Percentiles rank a stretch among this genome's conserved stretches.
phyloP scores from a whole-genome alignment of 2,329 filamentous ascomycete species.

The Apiospora phragmitis region DNA sequence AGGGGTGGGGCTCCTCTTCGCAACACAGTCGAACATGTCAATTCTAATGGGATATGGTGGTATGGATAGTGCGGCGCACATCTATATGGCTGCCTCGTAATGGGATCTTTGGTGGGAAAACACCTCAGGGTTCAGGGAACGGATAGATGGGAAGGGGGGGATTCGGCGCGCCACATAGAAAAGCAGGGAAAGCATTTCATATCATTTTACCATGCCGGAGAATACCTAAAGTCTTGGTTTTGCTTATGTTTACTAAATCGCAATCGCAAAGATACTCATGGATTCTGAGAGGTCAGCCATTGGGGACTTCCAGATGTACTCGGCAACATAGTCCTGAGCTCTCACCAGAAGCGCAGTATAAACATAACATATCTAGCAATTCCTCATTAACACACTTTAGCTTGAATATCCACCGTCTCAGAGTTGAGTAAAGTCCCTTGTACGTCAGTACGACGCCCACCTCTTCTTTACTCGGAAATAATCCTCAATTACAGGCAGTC shows the following conservation, averaged over 20 bases:
- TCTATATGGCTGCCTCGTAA: neutral
- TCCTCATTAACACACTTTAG: too few relatives aligned
- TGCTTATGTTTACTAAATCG: neutral
- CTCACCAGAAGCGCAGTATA: too few relatives aligned
- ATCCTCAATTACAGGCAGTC: too few relatives aligned
- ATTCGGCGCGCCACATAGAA: neutral
- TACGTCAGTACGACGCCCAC: too few relatives aligned
- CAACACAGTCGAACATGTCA: neutral
- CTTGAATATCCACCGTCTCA: too few relatives aligned
- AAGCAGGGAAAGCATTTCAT: neutral
- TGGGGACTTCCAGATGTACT: neutral
- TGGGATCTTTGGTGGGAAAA: neutral
- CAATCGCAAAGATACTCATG: neutral
- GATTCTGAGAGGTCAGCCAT: neutral
- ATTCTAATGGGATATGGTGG: neutral
- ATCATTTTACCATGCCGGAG: neutral
- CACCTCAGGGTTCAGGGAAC: neutral
- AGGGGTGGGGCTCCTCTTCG: neutral
- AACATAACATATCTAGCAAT: too few relatives aligned
- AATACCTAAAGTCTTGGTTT: neutral
- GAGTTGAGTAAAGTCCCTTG: too few relatives aligned
- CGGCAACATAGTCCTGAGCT: neutral
- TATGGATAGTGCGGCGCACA: neutral
- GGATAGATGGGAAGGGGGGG: neutral
- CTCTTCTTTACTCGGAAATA: too few relatives aligned